Base-by-base conservation (phyloP, 129 eudicot genomes). In the Saussurea involucrata region DNA sequence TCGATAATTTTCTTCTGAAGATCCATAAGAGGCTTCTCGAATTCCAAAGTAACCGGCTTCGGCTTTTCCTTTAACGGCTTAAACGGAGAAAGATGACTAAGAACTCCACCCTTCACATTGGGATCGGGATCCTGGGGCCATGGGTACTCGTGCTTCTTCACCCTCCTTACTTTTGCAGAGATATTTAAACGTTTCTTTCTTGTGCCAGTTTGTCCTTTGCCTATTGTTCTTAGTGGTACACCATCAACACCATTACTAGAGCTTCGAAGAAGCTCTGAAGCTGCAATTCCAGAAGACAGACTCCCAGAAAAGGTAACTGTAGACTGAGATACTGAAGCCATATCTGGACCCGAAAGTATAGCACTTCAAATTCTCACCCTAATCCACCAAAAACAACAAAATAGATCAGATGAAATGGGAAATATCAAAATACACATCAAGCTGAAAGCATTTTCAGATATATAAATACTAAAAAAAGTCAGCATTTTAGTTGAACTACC, bases 41-140 rank as follows among this genome's bases (percentile, higher is more conserved):
- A 94, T 63, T 91, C 98, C 82, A 94, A 76, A 17, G 84, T 91
- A 44, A 94, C 97, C 0, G 93, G 96, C 84, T 94, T 94, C 0
- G 90, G 97, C 74, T 81, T 88, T 74, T 88, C 95, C 78, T 85
- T 89, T 70, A 92, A 82, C 33, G 97, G 98, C 79, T 91, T 91
- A 84, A 94, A 94, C 66, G 81, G 85, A 18, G 98, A 94, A 69
- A 91, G 87, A 84, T 91, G 98, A 66, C 86, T 89, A 24, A 91
- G 86, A 72, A 91, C 81, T 80, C 97, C 98, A 83, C 98, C 98
- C 84, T 87, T 81, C 60, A 89, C 92, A 83, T 91, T 94, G n/a
- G 86, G 92, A 76, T 91, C 96, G 0, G 93, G 88, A 76, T 94
- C 86, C 37, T 83, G 80, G 4, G 92, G 88, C 98, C 98, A 94